Evolutionary conservation across 2,329 filamentous ascomycete species (phyloP).

Genomic region (Fusarium liriodendri): DNA sequence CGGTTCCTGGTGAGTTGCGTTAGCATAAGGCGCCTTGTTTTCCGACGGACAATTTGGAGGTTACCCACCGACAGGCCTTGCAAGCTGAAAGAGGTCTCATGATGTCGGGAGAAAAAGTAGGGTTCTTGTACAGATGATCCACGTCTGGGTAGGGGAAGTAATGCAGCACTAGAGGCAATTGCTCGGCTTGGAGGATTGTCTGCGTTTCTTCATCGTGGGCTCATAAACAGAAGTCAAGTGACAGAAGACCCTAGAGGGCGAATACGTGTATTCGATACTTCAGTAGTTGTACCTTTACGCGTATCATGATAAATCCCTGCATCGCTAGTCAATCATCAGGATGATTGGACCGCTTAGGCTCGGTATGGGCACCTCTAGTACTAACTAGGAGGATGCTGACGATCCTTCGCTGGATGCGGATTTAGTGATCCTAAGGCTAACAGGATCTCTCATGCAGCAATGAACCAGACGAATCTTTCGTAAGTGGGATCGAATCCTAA

Average conservation of each 20-base stretch:
- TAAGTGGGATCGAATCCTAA: not conserved
- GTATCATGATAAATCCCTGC: not conserved
- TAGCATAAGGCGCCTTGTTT: not conserved
- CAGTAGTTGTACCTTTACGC: not conserved
- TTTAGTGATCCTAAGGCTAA: not conserved
- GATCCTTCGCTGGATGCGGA: not conserved
- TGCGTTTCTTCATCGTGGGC: rapidly evolving
- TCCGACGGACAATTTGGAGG: not conserved
- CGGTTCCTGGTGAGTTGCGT: not conserved
- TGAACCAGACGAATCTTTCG: not conserved
- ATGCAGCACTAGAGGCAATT: not conserved
- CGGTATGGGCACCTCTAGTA: not conserved
- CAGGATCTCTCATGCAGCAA: not conserved
- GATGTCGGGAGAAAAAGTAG: not conserved
- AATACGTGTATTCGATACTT: not conserved
- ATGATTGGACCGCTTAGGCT: not conserved
- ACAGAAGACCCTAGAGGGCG: not conserved
- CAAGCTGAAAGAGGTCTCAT: not conserved
- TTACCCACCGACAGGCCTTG: not conserved
- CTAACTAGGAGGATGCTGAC: not conserved
- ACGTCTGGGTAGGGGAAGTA: not conserved
- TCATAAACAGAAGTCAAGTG: not conserved
- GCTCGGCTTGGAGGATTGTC: not conserved
- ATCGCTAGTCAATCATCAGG: not conserved
- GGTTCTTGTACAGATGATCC: not conserved